Evolutionary conservation across 2,329 filamentous ascomycete genomes (phyloP).

Genomic region (Coniochaeta sp.): DNA sequence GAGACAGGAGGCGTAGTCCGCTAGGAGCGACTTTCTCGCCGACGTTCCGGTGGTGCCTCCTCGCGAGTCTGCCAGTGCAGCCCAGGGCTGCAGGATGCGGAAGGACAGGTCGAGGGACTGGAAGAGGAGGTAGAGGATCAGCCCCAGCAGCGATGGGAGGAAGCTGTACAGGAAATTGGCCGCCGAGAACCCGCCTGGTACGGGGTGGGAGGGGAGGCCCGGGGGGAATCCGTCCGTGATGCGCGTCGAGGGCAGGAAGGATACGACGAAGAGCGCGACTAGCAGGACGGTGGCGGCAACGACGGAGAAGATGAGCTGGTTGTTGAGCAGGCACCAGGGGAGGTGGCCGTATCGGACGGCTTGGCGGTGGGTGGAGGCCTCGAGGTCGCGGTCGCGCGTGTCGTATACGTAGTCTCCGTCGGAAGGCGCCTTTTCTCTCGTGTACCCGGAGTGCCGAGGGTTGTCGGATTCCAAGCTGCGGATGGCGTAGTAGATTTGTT

Average conservation of each 20-base stretch:
- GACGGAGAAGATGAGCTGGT: conserved; percentile 58
- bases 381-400: conserved; percentile 15
- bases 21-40: conserved; percentile 56
- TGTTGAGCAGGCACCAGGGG: conserved; percentile 67
- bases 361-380: conserved; percentile 40
- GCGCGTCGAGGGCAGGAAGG: conserved; percentile 63
- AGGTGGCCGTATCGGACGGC: conserved; percentile 58
- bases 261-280: conserved; percentile 66
- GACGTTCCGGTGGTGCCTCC: conserved; percentile 40
- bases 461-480: conserved; percentile 16
- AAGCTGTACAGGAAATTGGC: conserved; percentile 86
- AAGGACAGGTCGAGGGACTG: conserved; percentile 59
- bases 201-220: conserved; percentile 52
- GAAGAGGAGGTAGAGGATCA: conserved; percentile 59
- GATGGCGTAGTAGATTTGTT: conserved; percentile 67
- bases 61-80: conserved; percentile 40
- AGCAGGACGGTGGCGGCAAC: conserved; percentile 54
- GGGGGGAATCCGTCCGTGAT: conserved; percentile 67
- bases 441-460: not conserved
- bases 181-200: conserved; percentile 63
- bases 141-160: conserved; percentile 60
- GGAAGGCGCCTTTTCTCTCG: not conserved
- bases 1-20: conserved; percentile 62
- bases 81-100: conserved; percentile 63
- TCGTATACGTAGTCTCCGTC: conserved; percentile 3